Evolutionary conservation across 192 early-diverging fungal genomes (phyloP).

Genomic region (Coemansia sp.): DNA sequence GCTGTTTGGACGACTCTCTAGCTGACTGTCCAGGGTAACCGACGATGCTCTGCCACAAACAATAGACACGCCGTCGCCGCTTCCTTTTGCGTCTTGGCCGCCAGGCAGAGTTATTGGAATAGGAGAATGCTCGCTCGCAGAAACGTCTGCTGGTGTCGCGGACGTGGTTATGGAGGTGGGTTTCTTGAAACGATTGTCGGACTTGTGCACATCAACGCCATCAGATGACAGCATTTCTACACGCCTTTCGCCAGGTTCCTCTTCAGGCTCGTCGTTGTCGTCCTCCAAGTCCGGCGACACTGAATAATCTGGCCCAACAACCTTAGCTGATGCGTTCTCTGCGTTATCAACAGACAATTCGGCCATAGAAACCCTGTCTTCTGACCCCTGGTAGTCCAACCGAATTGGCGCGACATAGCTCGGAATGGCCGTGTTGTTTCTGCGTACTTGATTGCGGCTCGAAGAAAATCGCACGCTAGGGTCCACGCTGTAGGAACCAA

Average conservation of each 20-base stretch:
- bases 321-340: not conserved
- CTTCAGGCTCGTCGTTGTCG: not conserved
- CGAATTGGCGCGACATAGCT: not conserved
- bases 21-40: conserved; percentile 17
- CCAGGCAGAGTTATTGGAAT: not conserved
- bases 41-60: conserved; percentile 15
- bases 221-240: conserved; percentile 6
- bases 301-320: not conserved
- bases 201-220: not conserved
- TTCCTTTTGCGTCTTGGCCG: not conserved
- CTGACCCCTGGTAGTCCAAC: not conserved
- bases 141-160: not conserved
- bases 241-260: not conserved
- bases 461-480: conserved; percentile 1
- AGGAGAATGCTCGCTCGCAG: not conserved
- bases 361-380: not conserved
- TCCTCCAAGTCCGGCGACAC: not conserved
- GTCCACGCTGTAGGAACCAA: conserved; percentile 5
- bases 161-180: not conserved
- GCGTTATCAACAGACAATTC: not conserved
- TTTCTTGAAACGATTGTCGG: not conserved
- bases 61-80: conserved; percentile 8
- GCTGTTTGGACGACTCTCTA: not conserved
- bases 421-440: not conserved
- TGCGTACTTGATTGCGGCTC: conserved; percentile 1